Percentiles rank a stretch among this genome's conserved stretches.
Evolutionary conservation across 345 rosid genomes (phyloP).

Genomic region (Aquilaria sinensis): DNA sequence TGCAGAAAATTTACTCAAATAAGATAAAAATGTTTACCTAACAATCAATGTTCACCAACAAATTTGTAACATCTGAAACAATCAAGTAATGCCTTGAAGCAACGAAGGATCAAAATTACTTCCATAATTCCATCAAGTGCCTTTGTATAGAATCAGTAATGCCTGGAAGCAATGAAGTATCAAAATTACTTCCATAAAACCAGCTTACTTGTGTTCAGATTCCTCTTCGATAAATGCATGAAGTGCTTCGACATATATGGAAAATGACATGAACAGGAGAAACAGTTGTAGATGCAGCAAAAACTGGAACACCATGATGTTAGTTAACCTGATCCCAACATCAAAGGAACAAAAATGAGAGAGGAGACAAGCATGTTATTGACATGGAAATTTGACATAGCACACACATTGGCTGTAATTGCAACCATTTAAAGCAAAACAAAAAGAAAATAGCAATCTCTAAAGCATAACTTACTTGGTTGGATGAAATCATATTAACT

Average conservation of each 20-base stretch:
- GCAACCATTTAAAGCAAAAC: too few relatives aligned
- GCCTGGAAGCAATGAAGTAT: constrained; percentile 43
- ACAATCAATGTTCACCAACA: constrained; percentile 64
- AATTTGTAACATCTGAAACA: constrained; percentile 91
- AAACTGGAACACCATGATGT: constrained; percentile 36
- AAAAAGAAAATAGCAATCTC: too few relatives aligned
- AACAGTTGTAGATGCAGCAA: constrained; percentile 92
- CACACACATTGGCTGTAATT: too few relatives aligned
- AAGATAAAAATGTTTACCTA: background rate
- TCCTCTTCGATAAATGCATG: constrained; percentile 98
- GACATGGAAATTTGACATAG: too few relatives aligned
- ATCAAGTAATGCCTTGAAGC: constrained; percentile 85
- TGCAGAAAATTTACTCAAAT: background rate
- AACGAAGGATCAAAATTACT: constrained; percentile 5
- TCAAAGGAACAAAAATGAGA: constrained; percentile 6
- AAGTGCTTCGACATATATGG: constrained; percentile 96
- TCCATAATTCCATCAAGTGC: background rate
- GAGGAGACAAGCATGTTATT: too few relatives aligned
- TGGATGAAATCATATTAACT: too few relatives aligned
- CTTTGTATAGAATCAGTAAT: constrained; percentile 28
- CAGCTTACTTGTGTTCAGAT: constrained; percentile 93
- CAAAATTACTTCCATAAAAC: constrained; percentile 1
- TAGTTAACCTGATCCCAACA: constrained; percentile 20
- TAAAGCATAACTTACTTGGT: too few relatives aligned
- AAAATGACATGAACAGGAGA: constrained; percentile 98